Evolutionary conservation across 163 green algal genomes (phyloP), one percentile per base, ranked within the genome.

Genomic region (Chlamydomonas reinhardtii): DNA sequence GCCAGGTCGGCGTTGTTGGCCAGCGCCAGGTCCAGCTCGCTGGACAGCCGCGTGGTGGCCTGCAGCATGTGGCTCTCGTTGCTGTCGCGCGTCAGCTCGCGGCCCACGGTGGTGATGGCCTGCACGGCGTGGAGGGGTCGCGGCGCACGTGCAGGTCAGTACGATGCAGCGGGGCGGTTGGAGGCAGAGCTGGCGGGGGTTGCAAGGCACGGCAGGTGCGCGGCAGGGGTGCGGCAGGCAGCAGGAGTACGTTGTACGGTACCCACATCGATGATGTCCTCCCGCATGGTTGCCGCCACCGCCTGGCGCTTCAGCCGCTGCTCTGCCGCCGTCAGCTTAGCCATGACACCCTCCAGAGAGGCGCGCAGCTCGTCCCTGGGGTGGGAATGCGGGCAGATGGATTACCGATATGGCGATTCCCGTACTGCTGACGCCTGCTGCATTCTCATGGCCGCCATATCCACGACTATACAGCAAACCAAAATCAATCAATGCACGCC

Each of bases 11-110:
- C 32, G 71, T 80, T 80, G 70, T 66, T 74, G 31, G 65, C 37
- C 35, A 89, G 66, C 8, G 84, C 84, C 37, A 83, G 37, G 75
- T 89, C 84, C 34, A 89, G 84, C 84, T 89, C 84, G 54, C 8
- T 61, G 54, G 84, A 84, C 35, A 89, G 39, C 0, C 65, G n/a
- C 5, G 78, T 74, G 48, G 73, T 83, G 34, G 62, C 78, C 56
- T 73, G 75, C 74, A 81, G 52, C 39, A 83, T 61, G 73, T 82
- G 61, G n/a, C 37, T 56, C 69, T 88, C 66, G 66, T 88, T 70
- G 61, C 80, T 65, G 32, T 86, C 86, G 22, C 73, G 34, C 48
- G 75, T 48, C 19, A 84, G 43, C 77, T 84, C 76, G 15, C 73
- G 64, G n/a, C 73, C 56, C 48, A 85, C 64, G 68, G 56, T 52